phyloP scores from a whole-genome alignment of 208 protist species.

The Leptomonas seymouri region DNA sequence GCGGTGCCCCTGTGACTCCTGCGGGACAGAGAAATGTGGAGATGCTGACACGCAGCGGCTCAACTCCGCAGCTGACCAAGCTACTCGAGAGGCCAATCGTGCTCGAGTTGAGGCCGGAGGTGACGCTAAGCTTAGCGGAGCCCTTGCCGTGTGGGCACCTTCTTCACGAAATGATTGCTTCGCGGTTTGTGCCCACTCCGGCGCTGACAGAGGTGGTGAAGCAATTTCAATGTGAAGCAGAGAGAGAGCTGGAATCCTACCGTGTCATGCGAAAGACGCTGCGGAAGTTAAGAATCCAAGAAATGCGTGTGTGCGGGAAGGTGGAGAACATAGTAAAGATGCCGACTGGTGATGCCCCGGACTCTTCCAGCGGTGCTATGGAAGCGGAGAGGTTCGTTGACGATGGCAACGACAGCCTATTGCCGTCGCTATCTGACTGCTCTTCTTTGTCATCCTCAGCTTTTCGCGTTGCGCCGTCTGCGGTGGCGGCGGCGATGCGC shows the following conservation, averaged over 20 bases:
- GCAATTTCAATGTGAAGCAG: conserved; percentile 12
- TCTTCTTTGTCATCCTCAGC: not conserved
- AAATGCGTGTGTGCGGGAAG: not conserved
- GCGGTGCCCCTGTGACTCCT: too few relatives aligned
- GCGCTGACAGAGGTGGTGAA: conserved; percentile 37
- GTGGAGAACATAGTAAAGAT: not conserved
- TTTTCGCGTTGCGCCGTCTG: not conserved
- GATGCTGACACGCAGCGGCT: not conserved
- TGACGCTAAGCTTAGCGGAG: conserved; percentile 56
- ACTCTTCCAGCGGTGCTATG: too few relatives aligned
- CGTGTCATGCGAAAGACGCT: conserved; percentile 10
- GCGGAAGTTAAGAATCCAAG: not conserved
- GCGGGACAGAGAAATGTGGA: not conserved
- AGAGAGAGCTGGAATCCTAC: conserved; percentile 8
- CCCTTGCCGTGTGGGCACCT: conserved; percentile 71
- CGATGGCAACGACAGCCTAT: not conserved
- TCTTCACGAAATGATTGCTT: conserved; percentile 35
- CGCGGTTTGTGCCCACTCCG: conserved; percentile 28
- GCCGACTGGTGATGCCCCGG: too few relatives aligned
- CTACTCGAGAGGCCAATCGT: conserved; percentile 32
- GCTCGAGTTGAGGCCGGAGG: conserved; percentile 36
- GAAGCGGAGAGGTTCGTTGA: not conserved
- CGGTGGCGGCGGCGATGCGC: conserved; percentile 23
- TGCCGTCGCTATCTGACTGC: not conserved
- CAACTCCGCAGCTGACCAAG: conserved; percentile 3